These are phyloP conservation scores for Beauveria bassiana DNA, from an alignment of 2,329 filamentous ascomycete genomes.

Conservation along the genomic window DNA sequence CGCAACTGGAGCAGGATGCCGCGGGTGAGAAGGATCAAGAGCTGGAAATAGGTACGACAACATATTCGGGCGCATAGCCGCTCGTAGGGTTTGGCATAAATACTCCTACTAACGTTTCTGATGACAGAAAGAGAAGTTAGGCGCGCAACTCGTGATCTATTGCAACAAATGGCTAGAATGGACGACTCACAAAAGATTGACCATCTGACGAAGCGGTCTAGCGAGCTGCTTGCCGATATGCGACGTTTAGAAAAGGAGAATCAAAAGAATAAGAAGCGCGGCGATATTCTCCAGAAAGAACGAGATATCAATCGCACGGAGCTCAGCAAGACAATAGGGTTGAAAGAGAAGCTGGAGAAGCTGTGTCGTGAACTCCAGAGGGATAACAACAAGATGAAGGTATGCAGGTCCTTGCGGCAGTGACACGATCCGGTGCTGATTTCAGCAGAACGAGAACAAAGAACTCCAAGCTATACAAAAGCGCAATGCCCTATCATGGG, in stretches of 20 bases:
- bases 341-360: constrained; percentile 97
- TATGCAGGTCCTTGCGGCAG: constrained; percentile 30
- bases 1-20: constrained; percentile 87
- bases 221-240: constrained; percentile 88
- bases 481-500: constrained; percentile 72
- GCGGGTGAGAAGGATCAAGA: constrained; percentile 94
- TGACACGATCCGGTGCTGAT: constrained; percentile 17
- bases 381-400: constrained; percentile 98
- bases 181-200: constrained; percentile 89
- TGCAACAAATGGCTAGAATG: constrained; percentile 84
- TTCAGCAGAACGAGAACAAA: constrained; percentile 75
- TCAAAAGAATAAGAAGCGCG: constrained; percentile 90
- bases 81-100: neutral
- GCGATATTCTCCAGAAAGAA: constrained; percentile 91
- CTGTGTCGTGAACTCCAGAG: constrained; percentile 88
- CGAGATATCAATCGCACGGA: constrained; percentile 86
- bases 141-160: constrained; percentile 84
- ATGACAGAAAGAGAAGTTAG: constrained; percentile 80
- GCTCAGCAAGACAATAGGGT: constrained; percentile 77
- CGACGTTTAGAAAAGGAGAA: constrained; percentile 92
- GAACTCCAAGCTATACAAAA: constrained; percentile 81
- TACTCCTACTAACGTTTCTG: constrained; percentile 11
- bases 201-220: constrained; percentile 81
- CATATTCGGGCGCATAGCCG: constrained; percentile 3
- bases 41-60: constrained; percentile 75